Conservation (phyloP, 2,329 filamentous ascomycete genomes). For the Gaeumannomyces sp. region DNA sequence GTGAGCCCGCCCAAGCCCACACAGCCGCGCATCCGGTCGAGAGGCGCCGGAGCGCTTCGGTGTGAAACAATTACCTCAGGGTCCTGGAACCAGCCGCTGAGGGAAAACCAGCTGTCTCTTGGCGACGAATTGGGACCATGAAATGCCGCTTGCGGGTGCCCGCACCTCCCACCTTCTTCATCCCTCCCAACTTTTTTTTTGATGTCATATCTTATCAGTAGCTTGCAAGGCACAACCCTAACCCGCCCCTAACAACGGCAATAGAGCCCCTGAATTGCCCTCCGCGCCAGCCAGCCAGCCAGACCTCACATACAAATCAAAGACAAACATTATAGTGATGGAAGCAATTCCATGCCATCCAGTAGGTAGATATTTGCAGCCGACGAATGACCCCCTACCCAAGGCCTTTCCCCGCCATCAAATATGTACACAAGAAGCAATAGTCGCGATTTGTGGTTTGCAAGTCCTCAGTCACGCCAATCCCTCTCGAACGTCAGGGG, state of each 20-base stretch:
- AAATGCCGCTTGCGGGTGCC: no score
- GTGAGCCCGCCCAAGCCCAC: slow-evolving; percentile 6
- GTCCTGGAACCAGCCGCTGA: not conserved
- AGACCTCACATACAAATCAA: no score
- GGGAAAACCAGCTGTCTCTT: not conserved
- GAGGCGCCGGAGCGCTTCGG: slow-evolving; percentile 4
- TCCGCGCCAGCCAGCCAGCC: no score
- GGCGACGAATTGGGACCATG: not conserved
- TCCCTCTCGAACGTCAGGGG: not conserved
- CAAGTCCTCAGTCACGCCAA: not conserved
- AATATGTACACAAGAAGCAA: not conserved
- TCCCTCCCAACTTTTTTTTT: not conserved
- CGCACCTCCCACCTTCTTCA: not conserved
- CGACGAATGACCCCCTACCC: no score
- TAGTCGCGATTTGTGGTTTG: not conserved
- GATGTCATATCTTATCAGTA: not conserved
- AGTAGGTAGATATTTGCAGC: no score
- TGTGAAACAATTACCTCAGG: not conserved
- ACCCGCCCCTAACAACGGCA: not conserved
- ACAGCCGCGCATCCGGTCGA: slow-evolving; percentile 23
- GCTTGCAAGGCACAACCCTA: not conserved
- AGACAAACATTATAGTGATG: no score
- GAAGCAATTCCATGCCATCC: no score
- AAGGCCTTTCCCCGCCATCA: no score
- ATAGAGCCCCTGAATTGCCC: no score